phyloP scores from a whole-genome alignment of 1,139 yeast species.

The Pichia sp. region DNA sequence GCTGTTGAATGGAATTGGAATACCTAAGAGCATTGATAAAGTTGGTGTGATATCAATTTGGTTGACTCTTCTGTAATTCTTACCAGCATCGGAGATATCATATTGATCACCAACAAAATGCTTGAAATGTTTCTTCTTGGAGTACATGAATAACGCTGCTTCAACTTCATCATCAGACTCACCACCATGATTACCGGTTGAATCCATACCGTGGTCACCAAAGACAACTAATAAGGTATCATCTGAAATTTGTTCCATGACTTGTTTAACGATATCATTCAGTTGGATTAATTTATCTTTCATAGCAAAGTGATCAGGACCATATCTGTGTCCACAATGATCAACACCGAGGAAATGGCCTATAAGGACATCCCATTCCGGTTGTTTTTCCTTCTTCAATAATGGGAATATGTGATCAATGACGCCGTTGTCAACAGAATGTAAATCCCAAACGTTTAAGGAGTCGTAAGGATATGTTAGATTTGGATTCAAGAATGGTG shows the following conservation, averaged over 20 bases:
- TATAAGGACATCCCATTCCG: conserved; percentile 76
- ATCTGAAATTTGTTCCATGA: conserved; percentile 62
- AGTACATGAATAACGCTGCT: conserved; percentile 80
- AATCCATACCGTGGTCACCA: conserved; percentile 99
- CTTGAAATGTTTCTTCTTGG: conserved; percentile 48
- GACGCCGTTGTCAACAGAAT: conserved; percentile 94
- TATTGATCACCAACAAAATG: conserved; percentile 40
- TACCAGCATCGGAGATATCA: conserved; percentile 46
- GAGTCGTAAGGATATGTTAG: conserved; percentile 78
- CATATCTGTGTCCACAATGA: conserved; percentile 96
- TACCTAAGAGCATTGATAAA: conserved; percentile 69
- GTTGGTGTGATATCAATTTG: conserved; percentile 96
- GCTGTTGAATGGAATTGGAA: conserved; percentile 93
- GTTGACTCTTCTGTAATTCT: conserved; percentile 57
- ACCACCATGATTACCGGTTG: conserved; percentile 96
- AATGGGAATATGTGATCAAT: conserved; percentile 62
- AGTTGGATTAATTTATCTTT: conserved; percentile 75
- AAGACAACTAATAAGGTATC: conserved; percentile 78
- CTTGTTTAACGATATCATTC: conserved; percentile 56
- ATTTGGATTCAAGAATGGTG: conserved; percentile 57
- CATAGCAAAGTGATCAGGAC: conserved; percentile 89
- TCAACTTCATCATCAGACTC: conserved; percentile 87
- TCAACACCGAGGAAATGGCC: conserved; percentile 97
- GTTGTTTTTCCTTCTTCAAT: conserved; percentile 33
- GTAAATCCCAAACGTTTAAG: conserved; percentile 90